Percentiles rank a stretch among this genome's conserved stretches.
These are phyloP conservation scores for Achaetomiella virescens DNA, from an alignment of 495 filamentous ascomycete genomes.

Conservation along the genomic window DNA sequence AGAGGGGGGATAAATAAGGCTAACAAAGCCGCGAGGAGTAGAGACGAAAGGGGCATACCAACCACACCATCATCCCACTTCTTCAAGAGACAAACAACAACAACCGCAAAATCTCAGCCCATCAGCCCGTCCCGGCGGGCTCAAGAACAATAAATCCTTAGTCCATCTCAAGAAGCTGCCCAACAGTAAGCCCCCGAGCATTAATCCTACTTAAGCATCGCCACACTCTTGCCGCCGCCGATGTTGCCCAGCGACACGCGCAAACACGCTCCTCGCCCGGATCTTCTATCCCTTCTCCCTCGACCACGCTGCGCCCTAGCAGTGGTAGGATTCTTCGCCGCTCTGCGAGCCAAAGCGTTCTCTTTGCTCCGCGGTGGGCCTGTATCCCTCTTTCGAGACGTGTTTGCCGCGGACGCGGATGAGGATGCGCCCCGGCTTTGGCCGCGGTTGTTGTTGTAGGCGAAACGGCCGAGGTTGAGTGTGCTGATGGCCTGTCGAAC, in stretches of 20 bases:
- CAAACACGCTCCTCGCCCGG: not conserved
- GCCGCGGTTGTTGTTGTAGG: not conserved
- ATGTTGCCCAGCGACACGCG: not conserved
- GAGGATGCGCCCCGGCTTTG: not conserved
- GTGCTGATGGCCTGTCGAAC: not conserved
- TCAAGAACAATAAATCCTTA: no score
- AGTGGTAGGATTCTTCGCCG: no score
- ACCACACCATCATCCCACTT: no score
- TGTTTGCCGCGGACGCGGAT: not conserved
- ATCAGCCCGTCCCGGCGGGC: no score
- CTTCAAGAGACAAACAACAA: no score
- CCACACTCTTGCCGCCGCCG: not conserved
- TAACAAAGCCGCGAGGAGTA: no score
- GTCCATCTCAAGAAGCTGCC: no score
- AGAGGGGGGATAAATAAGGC: no score
- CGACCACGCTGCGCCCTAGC: not conserved
- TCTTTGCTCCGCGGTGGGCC: not conserved
- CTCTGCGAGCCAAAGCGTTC: not conserved
- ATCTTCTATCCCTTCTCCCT: not conserved
- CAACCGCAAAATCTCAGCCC: no score
- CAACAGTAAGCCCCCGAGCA: no score
- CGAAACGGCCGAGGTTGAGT: not conserved
- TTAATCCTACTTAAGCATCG: no score
- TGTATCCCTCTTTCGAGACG: not conserved
- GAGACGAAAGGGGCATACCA: no score